Evolutionary conservation across 768 basidiomycete species (phyloP).

Genomic region (Rhodotorula graminis): DNA sequence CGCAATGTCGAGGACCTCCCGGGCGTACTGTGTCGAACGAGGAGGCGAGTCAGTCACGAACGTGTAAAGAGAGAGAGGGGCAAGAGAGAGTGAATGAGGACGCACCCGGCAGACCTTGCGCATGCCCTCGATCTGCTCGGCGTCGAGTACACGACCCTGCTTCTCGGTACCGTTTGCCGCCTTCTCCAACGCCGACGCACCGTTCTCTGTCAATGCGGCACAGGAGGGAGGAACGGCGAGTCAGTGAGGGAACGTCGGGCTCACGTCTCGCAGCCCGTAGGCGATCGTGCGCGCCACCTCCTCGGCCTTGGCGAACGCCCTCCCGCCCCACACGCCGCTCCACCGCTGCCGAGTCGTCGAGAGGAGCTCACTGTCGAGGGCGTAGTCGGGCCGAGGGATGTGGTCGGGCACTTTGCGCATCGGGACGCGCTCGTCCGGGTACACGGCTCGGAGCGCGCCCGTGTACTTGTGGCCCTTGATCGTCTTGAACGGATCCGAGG

Average conservation of each 20-base stretch:
- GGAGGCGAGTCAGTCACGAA: too few species aligned
- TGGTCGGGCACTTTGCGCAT: conserved; percentile 65
- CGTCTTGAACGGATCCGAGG: conserved; percentile 28
- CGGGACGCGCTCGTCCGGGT: conserved; percentile 65
- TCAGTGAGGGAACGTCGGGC: not conserved
- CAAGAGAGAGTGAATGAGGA: conserved; percentile 37
- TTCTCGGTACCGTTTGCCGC: conserved; percentile 47
- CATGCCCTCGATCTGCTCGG: conserved; percentile 84
- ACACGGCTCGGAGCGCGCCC: conserved; percentile 44
- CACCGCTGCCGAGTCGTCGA: conserved; percentile 31
- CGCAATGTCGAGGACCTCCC: conserved; percentile 86
- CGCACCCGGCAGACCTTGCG: conserved; percentile 74
- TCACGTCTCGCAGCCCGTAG: conserved; percentile 11
- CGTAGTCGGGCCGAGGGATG: conserved; percentile 86
- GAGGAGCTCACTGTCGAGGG: conserved; percentile 58
- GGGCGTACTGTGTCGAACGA: conserved; percentile 70
- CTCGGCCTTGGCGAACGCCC: conserved; percentile 15
- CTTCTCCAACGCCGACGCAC: conserved; percentile 28
- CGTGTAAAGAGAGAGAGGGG: not conserved
- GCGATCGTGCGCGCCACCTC: conserved; percentile 13
- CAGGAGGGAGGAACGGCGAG: not conserved
- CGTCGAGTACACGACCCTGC: conserved; percentile 57
- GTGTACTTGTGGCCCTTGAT: conserved; percentile 42
- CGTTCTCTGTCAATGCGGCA: conserved; percentile 29
- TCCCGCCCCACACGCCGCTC: conserved; percentile 12